Evolutionary conservation across 2,329 filamentous ascomycete species (phyloP).

Genomic region (Colletotrichum ledebouriae): DNA sequence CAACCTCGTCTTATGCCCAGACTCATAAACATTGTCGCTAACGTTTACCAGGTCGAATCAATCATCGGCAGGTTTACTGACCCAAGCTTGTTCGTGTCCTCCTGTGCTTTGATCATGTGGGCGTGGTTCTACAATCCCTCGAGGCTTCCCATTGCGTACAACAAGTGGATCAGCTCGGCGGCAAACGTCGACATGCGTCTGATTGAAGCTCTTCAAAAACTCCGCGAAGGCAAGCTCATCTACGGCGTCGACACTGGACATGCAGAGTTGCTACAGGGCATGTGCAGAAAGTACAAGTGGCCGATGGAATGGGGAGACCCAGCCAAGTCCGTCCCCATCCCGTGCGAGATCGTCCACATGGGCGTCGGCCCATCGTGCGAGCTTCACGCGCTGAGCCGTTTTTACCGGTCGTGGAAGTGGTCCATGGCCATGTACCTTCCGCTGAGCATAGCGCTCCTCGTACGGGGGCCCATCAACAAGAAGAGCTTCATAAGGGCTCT

Average conservation of each 20-base stretch:
- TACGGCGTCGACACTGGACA: slow-evolving; percentile 83
- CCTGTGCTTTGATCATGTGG: slow-evolving; percentile 86
- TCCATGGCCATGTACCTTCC: slow-evolving; percentile 83
- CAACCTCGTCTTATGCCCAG: slow-evolving; percentile 41
- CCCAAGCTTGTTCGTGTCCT: slow-evolving; percentile 77
- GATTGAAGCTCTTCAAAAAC: slow-evolving; percentile 79
- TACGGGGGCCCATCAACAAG: slow-evolving; percentile 61
- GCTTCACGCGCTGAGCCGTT: slow-evolving; percentile 77
- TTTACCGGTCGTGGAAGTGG: slow-evolving; percentile 78
- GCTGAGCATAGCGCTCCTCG: slow-evolving; percentile 75
- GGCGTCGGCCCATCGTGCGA: slow-evolving; percentile 81
- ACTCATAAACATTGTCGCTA: background rate
- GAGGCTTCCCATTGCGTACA: slow-evolving; percentile 79
- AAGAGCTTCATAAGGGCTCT: slow-evolving; percentile 63
- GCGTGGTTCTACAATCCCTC: slow-evolving; percentile 85
- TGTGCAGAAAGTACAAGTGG: slow-evolving; percentile 79
- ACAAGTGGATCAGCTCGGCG: slow-evolving; percentile 84
- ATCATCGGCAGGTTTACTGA: slow-evolving; percentile 66
- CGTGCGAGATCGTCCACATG: slow-evolving; percentile 89
- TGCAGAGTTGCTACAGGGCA: slow-evolving; percentile 74
- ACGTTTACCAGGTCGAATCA: slow-evolving; percentile 55
- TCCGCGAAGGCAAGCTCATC: slow-evolving; percentile 71
- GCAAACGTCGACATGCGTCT: slow-evolving; percentile 82
- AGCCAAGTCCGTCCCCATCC: slow-evolving; percentile 76
- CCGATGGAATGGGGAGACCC: slow-evolving; percentile 82